A percentile compares a stretch with the other conserved stretches of the same genome.
Evolutionary conservation across 169 alveolate genomes (phyloP).

Genomic region (Perkinsus marinus): DNA sequence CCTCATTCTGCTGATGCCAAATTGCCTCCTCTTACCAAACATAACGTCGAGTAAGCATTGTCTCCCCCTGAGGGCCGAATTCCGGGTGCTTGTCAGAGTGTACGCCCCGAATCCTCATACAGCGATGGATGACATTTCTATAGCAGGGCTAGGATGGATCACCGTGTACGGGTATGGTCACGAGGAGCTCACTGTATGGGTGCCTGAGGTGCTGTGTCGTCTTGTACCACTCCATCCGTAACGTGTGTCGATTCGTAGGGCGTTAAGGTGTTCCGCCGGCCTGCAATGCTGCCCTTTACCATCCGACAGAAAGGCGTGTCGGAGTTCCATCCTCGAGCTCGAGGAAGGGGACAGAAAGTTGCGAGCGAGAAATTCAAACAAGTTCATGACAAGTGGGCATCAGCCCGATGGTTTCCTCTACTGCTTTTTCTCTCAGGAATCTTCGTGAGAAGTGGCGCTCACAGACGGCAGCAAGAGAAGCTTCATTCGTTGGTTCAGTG

Average conservation of each 20-base stretch:
- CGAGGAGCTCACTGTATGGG: constrained; percentile 41
- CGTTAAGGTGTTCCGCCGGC: constrained; percentile 45
- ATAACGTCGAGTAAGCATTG: constrained; percentile 9
- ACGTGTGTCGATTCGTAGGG: constrained; percentile 9
- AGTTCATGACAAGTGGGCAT: neutral
- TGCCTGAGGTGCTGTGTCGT: constrained; percentile 30
- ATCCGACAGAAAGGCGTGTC: neutral
- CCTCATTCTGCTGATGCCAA: constrained; percentile 11
- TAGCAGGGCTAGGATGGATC: constrained; percentile 62
- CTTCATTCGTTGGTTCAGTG: no score
- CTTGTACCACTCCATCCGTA: neutral
- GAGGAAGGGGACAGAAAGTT: neutral
- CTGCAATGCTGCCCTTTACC: constrained; percentile 25
- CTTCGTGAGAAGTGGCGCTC: no score
- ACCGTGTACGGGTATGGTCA: constrained; percentile 49
- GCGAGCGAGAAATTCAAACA: neutral
- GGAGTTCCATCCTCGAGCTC: neutral
- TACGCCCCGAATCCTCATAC: neutral
- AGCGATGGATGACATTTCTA: constrained; percentile 48
- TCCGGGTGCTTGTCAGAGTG: no score
- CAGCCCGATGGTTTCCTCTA: no score
- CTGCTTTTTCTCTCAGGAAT: no score
- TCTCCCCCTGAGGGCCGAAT: no score
- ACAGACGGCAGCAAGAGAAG: no score
- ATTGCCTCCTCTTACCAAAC: constrained; percentile 31